phyloP scores from a whole-genome alignment of 2,329 filamentous ascomycete genomes.

The Cryphonectria naterciae region DNA sequence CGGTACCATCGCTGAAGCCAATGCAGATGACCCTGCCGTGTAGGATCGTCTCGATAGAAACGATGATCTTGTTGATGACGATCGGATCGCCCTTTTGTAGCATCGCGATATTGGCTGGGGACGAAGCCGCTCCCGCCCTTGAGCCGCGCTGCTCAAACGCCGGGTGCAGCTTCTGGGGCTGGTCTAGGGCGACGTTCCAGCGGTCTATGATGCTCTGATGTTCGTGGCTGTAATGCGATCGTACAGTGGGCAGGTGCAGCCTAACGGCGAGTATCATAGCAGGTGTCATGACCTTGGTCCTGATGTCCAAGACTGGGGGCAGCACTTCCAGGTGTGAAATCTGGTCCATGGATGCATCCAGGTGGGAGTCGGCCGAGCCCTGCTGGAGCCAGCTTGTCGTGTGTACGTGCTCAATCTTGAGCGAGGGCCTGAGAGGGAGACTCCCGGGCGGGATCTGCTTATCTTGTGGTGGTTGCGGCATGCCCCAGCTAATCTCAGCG shows the following conservation, averaged over 20 bases:
- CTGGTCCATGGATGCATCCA: slow-evolving; percentile 59
- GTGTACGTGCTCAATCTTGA: slow-evolving; percentile 61
- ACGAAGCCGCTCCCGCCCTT: slow-evolving; percentile 58
- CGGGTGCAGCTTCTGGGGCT: slow-evolving; percentile 68
- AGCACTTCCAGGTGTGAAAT: slow-evolving; percentile 78
- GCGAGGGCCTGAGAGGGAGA: slow-evolving; percentile 53
- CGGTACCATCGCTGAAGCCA: slow-evolving; percentile 76
- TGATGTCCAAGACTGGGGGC: slow-evolving; percentile 64
- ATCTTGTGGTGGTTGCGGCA: slow-evolving; percentile 57
- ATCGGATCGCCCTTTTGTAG: slow-evolving; percentile 71
- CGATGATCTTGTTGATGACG: slow-evolving; percentile 68
- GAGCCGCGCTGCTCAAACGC: slow-evolving; percentile 77
- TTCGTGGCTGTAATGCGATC: slow-evolving; percentile 63
- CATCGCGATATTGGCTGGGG: slow-evolving; percentile 37
- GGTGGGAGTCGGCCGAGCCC: slow-evolving; percentile 46
- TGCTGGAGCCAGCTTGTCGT: slow-evolving; percentile 61
- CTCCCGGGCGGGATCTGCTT: slow-evolving; percentile 54
- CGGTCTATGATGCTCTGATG: slow-evolving; percentile 76
- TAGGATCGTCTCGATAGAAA: slow-evolving; percentile 70
- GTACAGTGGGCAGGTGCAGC: slow-evolving; percentile 59
- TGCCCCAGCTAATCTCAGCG: slow-evolving; percentile 75
- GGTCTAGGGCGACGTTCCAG: slow-evolving; percentile 77
- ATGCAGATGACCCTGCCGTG: slow-evolving; percentile 74
- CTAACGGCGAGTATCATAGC: slow-evolving; percentile 75
- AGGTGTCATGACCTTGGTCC: slow-evolving; percentile 57